These are phyloP conservation scores for Cystobasidium onofrii DNA, from an alignment of 768 basidiomycete species.

Conservation along the genomic window DNA sequence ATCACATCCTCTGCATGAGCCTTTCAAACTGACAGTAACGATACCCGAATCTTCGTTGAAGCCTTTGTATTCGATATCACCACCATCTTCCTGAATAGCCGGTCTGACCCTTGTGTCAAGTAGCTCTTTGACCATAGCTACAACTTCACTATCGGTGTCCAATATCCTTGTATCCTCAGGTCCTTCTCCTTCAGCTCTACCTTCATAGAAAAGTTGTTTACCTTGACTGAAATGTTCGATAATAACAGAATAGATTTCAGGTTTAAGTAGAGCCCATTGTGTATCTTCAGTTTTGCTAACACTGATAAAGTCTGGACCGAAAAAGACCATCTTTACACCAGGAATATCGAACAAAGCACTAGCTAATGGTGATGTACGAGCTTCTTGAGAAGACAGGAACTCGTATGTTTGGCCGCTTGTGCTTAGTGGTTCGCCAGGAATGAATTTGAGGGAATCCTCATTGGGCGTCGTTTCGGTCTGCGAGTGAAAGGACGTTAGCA, in stretches of 20 bases:
- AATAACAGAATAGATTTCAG: conserved; percentile 86
- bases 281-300: conserved; percentile 81
- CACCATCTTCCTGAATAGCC: conserved; percentile 97
- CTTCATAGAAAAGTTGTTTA: conserved; percentile 71
- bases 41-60: conserved; percentile 69
- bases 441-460: conserved; percentile 94
- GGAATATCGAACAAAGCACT: conserved; percentile 89
- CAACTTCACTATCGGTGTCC: conserved; percentile 89
- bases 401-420: conserved; percentile 74
- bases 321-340: conserved; percentile 80
- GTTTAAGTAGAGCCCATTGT: conserved; percentile 83
- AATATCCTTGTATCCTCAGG: conserved; percentile 78
- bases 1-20: conserved; percentile 90
- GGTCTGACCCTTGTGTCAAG: conserved; percentile 90
- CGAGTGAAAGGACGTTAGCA: conserved; percentile 60
- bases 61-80: conserved; percentile 91
- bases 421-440: conserved; percentile 85
- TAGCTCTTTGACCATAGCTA: conserved; percentile 98
- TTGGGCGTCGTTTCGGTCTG: conserved; percentile 97
- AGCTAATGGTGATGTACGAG: conserved; percentile 86
- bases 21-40: conserved; percentile 85
- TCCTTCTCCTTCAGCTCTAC: conserved; percentile 55
- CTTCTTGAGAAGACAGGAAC: conserved; percentile 79
- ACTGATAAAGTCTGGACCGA: conserved; percentile 96
- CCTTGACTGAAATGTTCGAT: conserved; percentile 98